Percentiles rank a stretch among this genome's conserved stretches.
Conservation (phyloP, 371 early-diverging fungal species). For the Mortierella polycephala region DNA sequence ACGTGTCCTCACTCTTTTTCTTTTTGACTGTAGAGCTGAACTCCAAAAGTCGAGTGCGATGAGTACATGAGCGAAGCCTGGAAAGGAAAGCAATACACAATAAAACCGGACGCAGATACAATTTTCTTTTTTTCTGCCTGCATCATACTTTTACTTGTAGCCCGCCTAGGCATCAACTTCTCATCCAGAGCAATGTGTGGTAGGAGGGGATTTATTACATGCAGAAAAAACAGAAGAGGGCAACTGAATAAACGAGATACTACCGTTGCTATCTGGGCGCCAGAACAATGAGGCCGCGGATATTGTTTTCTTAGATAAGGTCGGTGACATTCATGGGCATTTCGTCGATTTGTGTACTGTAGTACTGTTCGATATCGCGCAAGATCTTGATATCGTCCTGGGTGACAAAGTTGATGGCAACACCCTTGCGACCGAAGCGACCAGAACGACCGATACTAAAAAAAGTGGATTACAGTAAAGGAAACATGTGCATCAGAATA, state of each 20-base stretch:
- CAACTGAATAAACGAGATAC: neutral
- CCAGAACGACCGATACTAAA: conserved; percentile 95
- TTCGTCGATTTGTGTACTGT: conserved; percentile 95
- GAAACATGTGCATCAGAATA: neutral
- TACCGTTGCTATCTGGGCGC: too few relatives aligned
- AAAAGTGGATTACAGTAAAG: conserved; percentile 3
- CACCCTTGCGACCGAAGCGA: conserved; percentile 98
- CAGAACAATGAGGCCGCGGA: neutral
- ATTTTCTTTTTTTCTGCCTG: too few relatives aligned
- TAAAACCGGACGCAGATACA: neutral
- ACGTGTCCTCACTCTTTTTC: neutral
- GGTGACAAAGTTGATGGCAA: conserved; percentile 97
- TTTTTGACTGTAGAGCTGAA: conserved; percentile 23
- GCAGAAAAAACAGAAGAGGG: neutral
- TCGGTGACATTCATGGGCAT: conserved; percentile 88
- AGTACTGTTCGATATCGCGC: conserved; percentile 93
- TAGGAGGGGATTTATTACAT: neutral
- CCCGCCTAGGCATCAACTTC: too few relatives aligned
- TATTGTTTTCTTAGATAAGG: conserved; percentile 27
- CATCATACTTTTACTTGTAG: too few relatives aligned
- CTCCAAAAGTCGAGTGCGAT: conserved; percentile 43
- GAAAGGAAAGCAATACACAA: neutral
- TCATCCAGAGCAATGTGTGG: too few relatives aligned
- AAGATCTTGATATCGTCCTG: conserved; percentile 88
- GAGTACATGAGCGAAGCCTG: conserved; percentile 15